Conservation (phyloP, 306 rosid genomes). For the Quercus rubra region DNA sequence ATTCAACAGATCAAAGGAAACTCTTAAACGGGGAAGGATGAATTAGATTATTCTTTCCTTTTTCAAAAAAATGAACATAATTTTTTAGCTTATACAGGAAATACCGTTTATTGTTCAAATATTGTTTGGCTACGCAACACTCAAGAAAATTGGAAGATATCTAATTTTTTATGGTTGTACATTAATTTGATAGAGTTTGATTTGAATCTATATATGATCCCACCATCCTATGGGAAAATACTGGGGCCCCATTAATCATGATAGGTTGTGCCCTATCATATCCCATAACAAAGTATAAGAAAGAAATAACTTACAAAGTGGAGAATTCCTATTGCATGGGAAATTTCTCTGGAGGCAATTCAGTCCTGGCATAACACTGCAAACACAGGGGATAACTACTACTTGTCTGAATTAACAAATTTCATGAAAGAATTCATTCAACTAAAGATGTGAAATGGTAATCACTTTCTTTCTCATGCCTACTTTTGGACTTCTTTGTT, state of each 20-base stretch:
- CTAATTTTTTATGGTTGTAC: too few species aligned
- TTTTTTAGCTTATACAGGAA: too few species aligned
- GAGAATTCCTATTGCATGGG: conserved; percentile 53
- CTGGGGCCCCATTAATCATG: neutral
- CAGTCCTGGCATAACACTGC: conserved; percentile 62
- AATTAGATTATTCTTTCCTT: too few species aligned
- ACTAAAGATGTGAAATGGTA: neutral
- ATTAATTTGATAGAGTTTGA: too few species aligned
- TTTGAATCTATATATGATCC: too few species aligned
- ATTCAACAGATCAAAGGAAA: too few species aligned
- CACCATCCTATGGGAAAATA: neutral
- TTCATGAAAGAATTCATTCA: neutral
- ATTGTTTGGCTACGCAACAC: too few species aligned
- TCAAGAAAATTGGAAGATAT: too few species aligned
- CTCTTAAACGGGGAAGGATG: too few species aligned
- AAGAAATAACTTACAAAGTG: conserved; percentile 47
- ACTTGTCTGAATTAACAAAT: neutral
- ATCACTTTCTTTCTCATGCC: neutral
- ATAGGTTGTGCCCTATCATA: neutral
- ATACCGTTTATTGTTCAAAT: too few species aligned
- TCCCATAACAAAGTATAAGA: neutral
- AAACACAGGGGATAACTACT: neutral
- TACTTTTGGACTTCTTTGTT: neutral
- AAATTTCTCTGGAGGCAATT: conserved; percentile 66
- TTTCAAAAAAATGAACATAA: too few species aligned